A percentile compares a stretch with the other conserved stretches of the same genome.
phyloP scores from a whole-genome alignment of 2,329 filamentous ascomycete genomes.

The Leptosphaerulina australis region DNA sequence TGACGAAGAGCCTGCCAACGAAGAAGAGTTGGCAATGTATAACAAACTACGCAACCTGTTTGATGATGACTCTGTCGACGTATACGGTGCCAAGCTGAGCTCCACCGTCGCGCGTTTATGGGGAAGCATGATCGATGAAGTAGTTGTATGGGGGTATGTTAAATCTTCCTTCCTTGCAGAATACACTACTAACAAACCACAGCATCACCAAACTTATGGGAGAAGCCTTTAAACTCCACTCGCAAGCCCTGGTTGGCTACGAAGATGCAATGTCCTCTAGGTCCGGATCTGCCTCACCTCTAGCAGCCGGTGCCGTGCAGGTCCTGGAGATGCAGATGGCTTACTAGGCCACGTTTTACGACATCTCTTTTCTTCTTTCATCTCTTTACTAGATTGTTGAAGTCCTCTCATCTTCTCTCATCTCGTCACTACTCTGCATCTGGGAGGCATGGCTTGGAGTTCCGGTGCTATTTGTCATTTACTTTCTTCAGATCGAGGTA shows the following conservation, averaged over 20 bases:
- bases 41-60: constrained; percentile 90
- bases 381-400: constrained; percentile 42
- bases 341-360: constrained; percentile 40
- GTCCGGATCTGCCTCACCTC: constrained; percentile 51
- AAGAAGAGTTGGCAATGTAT: constrained; percentile 87
- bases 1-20: constrained; percentile 87
- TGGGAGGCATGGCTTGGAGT: constrained; percentile 46
- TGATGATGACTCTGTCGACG: constrained; percentile 85
- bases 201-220: constrained; percentile 96
- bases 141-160: constrained; percentile 98
- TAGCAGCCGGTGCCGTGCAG: constrained; percentile 50
- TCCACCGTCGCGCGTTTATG: constrained; percentile 94
- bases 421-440: constrained; percentile 38
- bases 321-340: constrained; percentile 53
- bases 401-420: constrained; percentile 17
- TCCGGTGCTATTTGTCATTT: constrained; percentile 27
- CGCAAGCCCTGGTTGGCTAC: constrained; percentile 91
- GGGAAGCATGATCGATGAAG: constrained; percentile 98
- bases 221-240: constrained; percentile 95
- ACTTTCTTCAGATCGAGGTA: constrained; percentile 34
- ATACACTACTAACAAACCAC: constrained; percentile 52
- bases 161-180: constrained; percentile 11
- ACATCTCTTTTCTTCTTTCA: constrained; percentile 27
- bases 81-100: constrained; percentile 82
- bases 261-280: constrained; percentile 73